Evolutionary conservation across 768 basidiomycete genomes (phyloP).

Genomic region (Chalciporus piperatus): DNA sequence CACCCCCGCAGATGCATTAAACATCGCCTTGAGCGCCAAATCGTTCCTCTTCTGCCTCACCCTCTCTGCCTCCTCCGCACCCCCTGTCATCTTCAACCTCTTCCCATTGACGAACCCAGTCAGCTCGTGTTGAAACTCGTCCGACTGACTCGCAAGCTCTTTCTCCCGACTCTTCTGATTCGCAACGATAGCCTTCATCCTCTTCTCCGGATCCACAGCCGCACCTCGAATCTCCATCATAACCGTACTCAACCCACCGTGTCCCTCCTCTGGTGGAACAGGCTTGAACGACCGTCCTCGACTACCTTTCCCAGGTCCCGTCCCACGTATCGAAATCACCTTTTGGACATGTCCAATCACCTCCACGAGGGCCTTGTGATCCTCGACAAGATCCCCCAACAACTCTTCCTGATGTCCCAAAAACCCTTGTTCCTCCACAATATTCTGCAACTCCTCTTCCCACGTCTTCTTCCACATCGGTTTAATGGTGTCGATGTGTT

Average conservation of each 20-base stretch:
- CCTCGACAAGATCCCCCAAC: constrained; percentile 82
- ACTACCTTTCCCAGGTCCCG: constrained; percentile 41
- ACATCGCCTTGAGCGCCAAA: constrained; percentile 87
- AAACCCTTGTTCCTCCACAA: constrained; percentile 96
- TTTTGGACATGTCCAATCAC: constrained; percentile 91
- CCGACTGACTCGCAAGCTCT: constrained; percentile 67
- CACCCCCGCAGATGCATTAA: constrained; percentile 35
- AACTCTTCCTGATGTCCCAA: constrained; percentile 91
- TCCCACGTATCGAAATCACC: constrained; percentile 69
- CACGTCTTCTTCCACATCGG: constrained; percentile 99
- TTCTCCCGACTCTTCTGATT: constrained; percentile 78
- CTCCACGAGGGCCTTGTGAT: constrained; percentile 84
- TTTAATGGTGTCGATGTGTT: constrained; percentile 85
- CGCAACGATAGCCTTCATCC: constrained; percentile 90
- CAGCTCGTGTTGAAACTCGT: constrained; percentile 85
- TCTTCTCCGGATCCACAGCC: constrained; percentile 73
- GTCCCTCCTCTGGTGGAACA: constrained; percentile 62
- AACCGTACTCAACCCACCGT: constrained; percentile 68
- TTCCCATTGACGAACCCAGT: constrained; percentile 81
- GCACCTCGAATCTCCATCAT: constrained; percentile 90
- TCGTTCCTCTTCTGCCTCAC: constrained; percentile 84
- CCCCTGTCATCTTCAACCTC: constrained; percentile 94
- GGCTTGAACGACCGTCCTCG: constrained; percentile 56
- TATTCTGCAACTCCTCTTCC: constrained; percentile 94
- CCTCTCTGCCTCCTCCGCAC: constrained; percentile 87